These are phyloP conservation scores for Leucocoprinus sp. DNA, from an alignment of 768 basidiomycete species.

Conservation along the genomic window DNA sequence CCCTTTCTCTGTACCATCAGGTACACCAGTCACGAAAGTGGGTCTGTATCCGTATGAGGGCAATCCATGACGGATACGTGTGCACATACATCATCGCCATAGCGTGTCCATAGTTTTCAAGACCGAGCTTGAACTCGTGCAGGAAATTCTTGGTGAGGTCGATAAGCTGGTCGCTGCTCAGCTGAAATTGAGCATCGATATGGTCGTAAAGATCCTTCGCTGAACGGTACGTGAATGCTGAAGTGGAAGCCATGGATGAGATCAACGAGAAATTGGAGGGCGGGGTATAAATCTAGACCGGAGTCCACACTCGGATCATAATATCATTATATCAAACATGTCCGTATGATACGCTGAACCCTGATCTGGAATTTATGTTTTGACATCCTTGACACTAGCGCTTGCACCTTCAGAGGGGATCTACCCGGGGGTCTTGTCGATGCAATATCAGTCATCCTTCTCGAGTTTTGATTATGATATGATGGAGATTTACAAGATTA, in stretches of 20 bases:
- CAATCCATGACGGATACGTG: neutral
- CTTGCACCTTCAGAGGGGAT: too few species aligned
- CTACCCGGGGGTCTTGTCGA: too few species aligned
- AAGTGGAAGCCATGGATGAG: conserved; percentile 32
- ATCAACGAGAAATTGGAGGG: conserved; percentile 4
- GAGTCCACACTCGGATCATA: too few species aligned
- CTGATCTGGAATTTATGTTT: too few species aligned
- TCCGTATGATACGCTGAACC: too few species aligned
- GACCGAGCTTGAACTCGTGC: conserved; percentile 67
- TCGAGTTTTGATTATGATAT: too few species aligned
- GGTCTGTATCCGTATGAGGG: conserved; percentile 44
- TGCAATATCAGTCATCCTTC: too few species aligned
- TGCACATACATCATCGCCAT: conserved; percentile 88
- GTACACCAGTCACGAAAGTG: conserved; percentile 91
- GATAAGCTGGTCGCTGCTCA: conserved; percentile 52
- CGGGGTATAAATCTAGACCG: neutral
- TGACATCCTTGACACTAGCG: too few species aligned
- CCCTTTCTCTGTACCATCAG: conserved; percentile 92
- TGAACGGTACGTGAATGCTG: conserved; percentile 32
- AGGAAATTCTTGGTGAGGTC: conserved; percentile 75
- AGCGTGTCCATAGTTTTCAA: conserved; percentile 62
- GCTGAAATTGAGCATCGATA: conserved; percentile 66
- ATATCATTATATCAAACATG: too few species aligned
- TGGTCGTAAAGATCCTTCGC: conserved; percentile 47
- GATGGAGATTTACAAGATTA: too few species aligned